Conservation (phyloP, 352 stramenopile species). For the Pythium grandisporangium region DNA sequence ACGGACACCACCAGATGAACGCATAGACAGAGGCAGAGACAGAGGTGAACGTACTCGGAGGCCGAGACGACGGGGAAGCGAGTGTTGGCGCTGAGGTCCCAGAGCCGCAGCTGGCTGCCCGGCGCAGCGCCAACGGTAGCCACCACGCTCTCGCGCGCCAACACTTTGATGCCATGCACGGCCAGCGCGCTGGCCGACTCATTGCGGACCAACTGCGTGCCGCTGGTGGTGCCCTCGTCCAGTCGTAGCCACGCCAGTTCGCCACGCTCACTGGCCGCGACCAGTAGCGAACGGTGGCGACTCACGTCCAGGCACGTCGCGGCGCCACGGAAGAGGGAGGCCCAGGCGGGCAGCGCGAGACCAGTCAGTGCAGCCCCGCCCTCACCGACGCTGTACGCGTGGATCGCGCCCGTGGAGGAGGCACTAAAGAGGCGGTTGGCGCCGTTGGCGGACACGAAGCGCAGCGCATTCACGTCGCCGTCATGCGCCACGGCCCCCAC, state of each 20-base stretch:
- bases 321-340: conserved; percentile 29
- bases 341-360: conserved; percentile 48
- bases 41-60: conserved; percentile 50
- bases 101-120: conserved; percentile 60
- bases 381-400: conserved; percentile 29
- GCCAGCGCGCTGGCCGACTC: conserved; percentile 36
- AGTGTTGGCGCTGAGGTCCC: conserved; percentile 52
- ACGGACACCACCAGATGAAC: background rate
- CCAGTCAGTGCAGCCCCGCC: background rate
- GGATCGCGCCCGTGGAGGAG: conserved; percentile 40
- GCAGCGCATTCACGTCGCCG: conserved; percentile 56
- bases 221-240: conserved; percentile 16
- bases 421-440: conserved; percentile 54
- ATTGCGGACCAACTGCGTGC: conserved; percentile 18
- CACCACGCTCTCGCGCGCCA: conserved; percentile 53
- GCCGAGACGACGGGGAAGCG: conserved; percentile 40
- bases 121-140: conserved; percentile 59
- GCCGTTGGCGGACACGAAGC: conserved; percentile 27
- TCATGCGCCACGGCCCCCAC: conserved; percentile 35
- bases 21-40: too few species aligned
- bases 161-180: conserved; percentile 65
- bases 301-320: conserved; percentile 55
- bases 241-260: conserved; percentile 61
- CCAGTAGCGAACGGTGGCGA: conserved; percentile 29
- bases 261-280: conserved; percentile 40